A percentile compares a stretch with the other conserved stretches of the same genome.
phyloP scores from a whole-genome alignment of 768 basidiomycete genomes.

The Kwoniella bestiolae region DNA sequence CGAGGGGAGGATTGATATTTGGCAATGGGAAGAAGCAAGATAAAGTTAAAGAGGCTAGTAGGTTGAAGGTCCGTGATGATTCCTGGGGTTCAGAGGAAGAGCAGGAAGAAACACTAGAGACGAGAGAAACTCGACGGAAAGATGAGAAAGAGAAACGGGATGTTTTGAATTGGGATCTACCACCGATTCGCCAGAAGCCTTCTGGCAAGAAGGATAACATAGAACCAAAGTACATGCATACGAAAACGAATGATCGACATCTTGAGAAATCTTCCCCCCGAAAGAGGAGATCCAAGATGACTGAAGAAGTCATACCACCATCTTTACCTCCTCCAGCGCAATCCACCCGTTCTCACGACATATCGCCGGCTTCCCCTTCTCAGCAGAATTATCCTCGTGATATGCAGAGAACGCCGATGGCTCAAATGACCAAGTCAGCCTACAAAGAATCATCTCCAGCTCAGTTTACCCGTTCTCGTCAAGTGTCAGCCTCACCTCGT shows the following conservation, averaged over 20 bases:
- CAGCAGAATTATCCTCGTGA: no score
- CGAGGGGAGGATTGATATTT: conserved; percentile 1
- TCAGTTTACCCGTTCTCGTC: neutral
- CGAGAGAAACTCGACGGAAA: neutral
- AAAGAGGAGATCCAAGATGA: neutral
- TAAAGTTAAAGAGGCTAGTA: no score
- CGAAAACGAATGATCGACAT: neutral
- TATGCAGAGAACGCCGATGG: no score
- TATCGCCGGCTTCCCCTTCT: neutral
- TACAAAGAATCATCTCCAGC: neutral
- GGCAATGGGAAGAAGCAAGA: neutral
- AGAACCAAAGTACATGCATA: neutral
- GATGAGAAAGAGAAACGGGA: neutral
- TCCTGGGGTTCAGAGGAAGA: conserved; percentile 10
- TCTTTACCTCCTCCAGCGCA: conserved; percentile 3
- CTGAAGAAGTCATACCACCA: neutral
- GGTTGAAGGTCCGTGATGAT: conserved; percentile 12
- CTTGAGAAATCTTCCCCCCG: neutral
- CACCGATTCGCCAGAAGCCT: neutral
- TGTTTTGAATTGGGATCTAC: neutral
- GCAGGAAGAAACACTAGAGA: neutral
- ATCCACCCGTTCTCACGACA: conserved; percentile 1
- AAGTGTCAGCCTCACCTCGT: neutral
- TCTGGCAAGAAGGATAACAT: neutral
- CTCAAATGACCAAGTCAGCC: no score